phyloP scores from a whole-genome alignment of 345 rosid genomes.

The Kandelia obovata region DNA sequence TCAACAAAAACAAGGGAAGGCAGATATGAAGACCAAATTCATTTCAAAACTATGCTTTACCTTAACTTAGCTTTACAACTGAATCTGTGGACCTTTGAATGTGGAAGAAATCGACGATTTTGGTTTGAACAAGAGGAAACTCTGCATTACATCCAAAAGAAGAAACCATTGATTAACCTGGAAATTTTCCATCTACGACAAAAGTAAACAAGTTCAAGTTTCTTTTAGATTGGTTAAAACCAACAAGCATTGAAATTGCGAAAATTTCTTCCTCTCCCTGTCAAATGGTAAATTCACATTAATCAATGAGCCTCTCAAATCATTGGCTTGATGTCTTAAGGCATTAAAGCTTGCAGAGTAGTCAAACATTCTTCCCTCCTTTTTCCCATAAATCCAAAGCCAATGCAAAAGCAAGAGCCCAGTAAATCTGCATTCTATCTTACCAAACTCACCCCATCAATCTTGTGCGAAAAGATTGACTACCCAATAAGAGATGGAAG shows the following conservation, averaged over 20 bases:
- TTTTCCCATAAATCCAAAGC: too few species aligned
- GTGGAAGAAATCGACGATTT: constrained; percentile 31
- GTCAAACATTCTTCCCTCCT: too few species aligned
- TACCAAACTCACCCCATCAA: too few species aligned
- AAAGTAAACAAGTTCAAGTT: not conserved
- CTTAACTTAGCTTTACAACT: constrained; percentile 14
- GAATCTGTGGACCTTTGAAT: constrained; percentile 18
- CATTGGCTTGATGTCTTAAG: too few species aligned
- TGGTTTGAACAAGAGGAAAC: constrained; percentile 32
- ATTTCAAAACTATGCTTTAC: not conserved
- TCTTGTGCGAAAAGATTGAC: too few species aligned
- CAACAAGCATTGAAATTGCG: not conserved
- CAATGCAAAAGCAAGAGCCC: too few species aligned
- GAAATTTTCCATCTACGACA: not conserved
- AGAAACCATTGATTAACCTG: not conserved
- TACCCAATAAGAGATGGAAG: too few species aligned
- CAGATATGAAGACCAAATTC: not conserved
- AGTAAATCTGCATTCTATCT: too few species aligned
- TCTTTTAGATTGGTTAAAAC: not conserved
- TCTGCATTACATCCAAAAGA: constrained; percentile 12
- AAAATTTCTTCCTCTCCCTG: too few species aligned
- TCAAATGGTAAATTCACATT: too few species aligned
- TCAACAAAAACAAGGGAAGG: not conserved
- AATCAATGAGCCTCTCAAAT: too few species aligned
- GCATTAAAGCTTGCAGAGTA: too few species aligned